Evolutionary conservation across 352 stramenopile species (phyloP), one percentile per base, ranked within the genome.

Genomic region (Globisporangium cylindrosporum): DNA sequence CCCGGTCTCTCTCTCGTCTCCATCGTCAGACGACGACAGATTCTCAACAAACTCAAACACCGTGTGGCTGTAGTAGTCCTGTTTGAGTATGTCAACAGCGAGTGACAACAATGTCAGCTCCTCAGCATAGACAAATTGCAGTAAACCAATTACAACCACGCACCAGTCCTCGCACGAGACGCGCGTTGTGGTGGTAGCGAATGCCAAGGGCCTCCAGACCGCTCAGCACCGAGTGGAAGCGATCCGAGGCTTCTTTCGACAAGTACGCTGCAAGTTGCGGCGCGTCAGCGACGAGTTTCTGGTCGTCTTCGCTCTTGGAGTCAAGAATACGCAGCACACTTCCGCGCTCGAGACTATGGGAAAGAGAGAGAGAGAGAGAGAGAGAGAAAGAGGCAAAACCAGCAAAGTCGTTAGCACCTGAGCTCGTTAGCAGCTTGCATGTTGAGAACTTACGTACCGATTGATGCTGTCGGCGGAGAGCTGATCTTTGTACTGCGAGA

Each of bases 21-120:
- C 53, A 10, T 73, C 54, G 0, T 32, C 46, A 27, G 36, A 34
- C 14, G 57, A 60, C 49, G 34, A 62, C 49, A 68, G 51, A 25
- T 70, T 76, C 70, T 96, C 89, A 15, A 96, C 75, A 74, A 96
- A 95, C 69, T 96, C 89, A 59, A 96, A 96, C 3, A 96, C 88
- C 1, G 89, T 96, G 71, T 95, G 80, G 67, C 88, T 95, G 73
- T 96, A 96, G 73, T 96, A 96, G 66, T 96, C 89, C 89, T 96
- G 56, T 29, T 18, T 25, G 18, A 20, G 38, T 51, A 18, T 51
- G 6, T 51, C 43, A 24, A 3, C 5, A 65, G 18, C 7, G 10
- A 58, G 25, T 24, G 34, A 59, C 29, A 41, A 34, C 34, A 41
- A 58, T 10, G 7, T 41, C 10, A 62, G 56, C 56, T 43, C 27